A percentile compares a stretch with the other conserved stretches of the same genome.
Evolutionary conservation across 2,329 filamentous ascomycete species (phyloP).

Genomic region (Penicillium sp.): DNA sequence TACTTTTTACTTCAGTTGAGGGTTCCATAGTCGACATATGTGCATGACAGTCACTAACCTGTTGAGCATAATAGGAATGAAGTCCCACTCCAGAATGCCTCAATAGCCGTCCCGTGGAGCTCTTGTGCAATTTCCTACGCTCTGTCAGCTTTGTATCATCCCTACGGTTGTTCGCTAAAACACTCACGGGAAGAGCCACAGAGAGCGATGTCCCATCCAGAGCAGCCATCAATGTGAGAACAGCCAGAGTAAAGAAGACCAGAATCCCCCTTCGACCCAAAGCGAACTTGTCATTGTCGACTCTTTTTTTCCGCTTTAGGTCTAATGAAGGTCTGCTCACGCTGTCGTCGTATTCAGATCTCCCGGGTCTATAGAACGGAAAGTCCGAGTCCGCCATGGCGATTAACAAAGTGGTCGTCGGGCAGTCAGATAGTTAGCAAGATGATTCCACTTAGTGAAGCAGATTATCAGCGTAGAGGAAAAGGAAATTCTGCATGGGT

Average conservation of each 20-base stretch:
- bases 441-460: no score
- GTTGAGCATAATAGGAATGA: slow-evolving; percentile 45
- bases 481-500: neutral
- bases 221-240: slow-evolving; percentile 26
- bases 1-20: slow-evolving; percentile 31
- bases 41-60: slow-evolving; percentile 14
- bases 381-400: slow-evolving; percentile 8
- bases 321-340: slow-evolving; percentile 13
- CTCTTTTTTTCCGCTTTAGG: neutral
- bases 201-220: slow-evolving; percentile 27
- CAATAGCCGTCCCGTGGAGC: slow-evolving; percentile 35
- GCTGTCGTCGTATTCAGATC: slow-evolving; percentile 3
- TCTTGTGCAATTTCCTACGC: slow-evolving; percentile 32
- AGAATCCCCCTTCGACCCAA: slow-evolving; percentile 19
- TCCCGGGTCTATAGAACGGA: slow-evolving; percentile 12
- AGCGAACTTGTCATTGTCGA: slow-evolving; percentile 17
- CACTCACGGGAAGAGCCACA: slow-evolving; percentile 23
- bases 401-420: neutral
- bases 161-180: rapidly evolving
- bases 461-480: neutral
- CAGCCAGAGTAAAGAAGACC: slow-evolving; percentile 23
- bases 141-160: neutral
- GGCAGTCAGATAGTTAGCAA: neutral
- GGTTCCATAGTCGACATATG: neutral
- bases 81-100: slow-evolving; percentile 52